Percentiles rank a stretch among this genome's conserved stretches.
Evolutionary conservation across 805 yeast genomes (phyloP).

Genomic region (Pichia rugopelliculosa): DNA sequence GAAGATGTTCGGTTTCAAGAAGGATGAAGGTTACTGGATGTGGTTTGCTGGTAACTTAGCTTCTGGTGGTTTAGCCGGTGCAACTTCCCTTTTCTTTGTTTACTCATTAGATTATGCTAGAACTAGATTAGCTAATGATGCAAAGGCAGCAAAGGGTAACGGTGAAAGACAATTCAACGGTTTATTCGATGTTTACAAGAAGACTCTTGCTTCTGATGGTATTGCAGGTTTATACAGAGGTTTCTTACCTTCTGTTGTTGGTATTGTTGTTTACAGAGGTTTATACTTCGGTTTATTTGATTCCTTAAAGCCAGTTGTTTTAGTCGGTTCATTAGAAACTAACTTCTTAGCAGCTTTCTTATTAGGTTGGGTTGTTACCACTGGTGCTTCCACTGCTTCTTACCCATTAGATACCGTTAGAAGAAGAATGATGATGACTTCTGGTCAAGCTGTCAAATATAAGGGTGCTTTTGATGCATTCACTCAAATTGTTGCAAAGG

Average conservation of each 20-base stretch:
- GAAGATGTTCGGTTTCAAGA: constrained; percentile 94
- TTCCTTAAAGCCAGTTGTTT: constrained; percentile 90
- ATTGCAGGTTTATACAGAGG: constrained; percentile 98
- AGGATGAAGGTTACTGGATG: constrained; percentile 84
- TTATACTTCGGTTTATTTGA: constrained; percentile 96
- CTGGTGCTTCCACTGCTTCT: constrained; percentile 97
- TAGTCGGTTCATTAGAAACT: constrained; percentile 92
- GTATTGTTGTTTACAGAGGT: constrained; percentile 99
- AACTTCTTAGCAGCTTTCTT: constrained; percentile 91
- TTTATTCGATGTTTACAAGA: constrained; percentile 91
- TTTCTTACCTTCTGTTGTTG: constrained; percentile 96
- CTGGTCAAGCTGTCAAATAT: constrained; percentile 97
- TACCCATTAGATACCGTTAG: constrained; percentile 99
- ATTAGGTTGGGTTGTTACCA: constrained; percentile 96
- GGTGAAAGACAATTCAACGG: constrained; percentile 98
- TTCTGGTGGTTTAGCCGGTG: constrained; percentile 99
- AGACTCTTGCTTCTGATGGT: constrained; percentile 94
- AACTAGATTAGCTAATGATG: constrained; percentile 98
- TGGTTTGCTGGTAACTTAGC: constrained; percentile 99
- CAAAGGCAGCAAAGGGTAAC: constrained; percentile 64
- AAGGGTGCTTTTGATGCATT: constrained; percentile 92
- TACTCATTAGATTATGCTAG: constrained; percentile 98
- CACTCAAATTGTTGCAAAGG: constrained; percentile 88
- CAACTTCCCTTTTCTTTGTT: constrained; percentile 85
- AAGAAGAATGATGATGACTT: constrained; percentile 99